A percentile compares a stretch with the other conserved stretches of the same genome.
Evolutionary conservation across 768 basidiomycete genomes (phyloP).

Genomic region (Hygrophorus russula): DNA sequence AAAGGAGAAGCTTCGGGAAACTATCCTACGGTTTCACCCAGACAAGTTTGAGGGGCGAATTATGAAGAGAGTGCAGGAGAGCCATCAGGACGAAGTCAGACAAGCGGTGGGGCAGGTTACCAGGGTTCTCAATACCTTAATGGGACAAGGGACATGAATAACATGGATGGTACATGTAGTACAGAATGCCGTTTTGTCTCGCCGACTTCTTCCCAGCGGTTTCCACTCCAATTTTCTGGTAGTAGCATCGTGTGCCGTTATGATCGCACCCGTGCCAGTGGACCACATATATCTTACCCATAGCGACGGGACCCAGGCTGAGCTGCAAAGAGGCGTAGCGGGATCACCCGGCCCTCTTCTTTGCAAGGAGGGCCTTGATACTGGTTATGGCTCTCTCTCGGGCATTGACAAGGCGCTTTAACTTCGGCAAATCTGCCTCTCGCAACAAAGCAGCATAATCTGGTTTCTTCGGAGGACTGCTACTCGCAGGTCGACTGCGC

Average conservation of each 20-base stretch:
- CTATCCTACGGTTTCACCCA: slow-evolving; percentile 66
- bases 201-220: too few relatives aligned
- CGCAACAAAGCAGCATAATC: slow-evolving; percentile 38
- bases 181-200: not conserved
- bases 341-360: slow-evolving; percentile 9
- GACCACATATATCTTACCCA: too few relatives aligned
- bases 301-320: too few relatives aligned
- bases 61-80: slow-evolving; percentile 35
- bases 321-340: too few relatives aligned
- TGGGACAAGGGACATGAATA: slow-evolving; percentile 20
- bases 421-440: slow-evolving; percentile 45
- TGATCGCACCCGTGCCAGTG: too few relatives aligned
- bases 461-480: slow-evolving; percentile 13
- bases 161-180: too few relatives aligned
- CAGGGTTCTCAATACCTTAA: slow-evolving; percentile 45
- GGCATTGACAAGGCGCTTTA: slow-evolving; percentile 54
- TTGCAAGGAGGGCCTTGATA: slow-evolving; percentile 45
- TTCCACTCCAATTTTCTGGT: too few relatives aligned
- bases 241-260: too few relatives aligned
- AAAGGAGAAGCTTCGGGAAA: slow-evolving; percentile 56
- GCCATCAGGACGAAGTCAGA: slow-evolving; percentile 37
- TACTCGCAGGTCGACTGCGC: not conserved
- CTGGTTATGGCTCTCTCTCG: slow-evolving; percentile 58
- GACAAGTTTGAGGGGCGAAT: slow-evolving; percentile 76
- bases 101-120: slow-evolving; percentile 57